Base-by-base conservation (phyloP, 495 filamentous ascomycete species). In the Viridothelium virens region DNA sequence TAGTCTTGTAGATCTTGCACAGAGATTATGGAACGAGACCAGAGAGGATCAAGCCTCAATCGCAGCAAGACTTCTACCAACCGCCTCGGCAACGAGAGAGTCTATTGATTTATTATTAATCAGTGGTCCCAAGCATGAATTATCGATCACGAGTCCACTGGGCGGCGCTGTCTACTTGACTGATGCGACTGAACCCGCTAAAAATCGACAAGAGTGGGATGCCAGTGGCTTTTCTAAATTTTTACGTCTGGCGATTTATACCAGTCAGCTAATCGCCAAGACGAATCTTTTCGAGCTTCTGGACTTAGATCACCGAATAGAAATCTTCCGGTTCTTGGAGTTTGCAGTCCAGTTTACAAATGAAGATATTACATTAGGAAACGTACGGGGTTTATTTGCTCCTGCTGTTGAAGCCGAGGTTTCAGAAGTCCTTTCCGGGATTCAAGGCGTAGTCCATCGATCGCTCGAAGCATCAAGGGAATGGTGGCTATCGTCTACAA, bases 201-300 rank as follows among this genome's bases (percentile, higher is more conserved):
- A 10, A 36, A 31, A 14, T 37, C n/a, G 25, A 34, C 46, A n/a
- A 62, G 48, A 61, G 72, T 56, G 86, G 48, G 92, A 97, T 76
- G 76, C 78, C 2, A 80, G 80, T 62, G 90, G 89, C 1, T 85
- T 84, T 31, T 91, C 91, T 1, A 78, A 83, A 63, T 85, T 90
- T 18, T 83, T 92, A 38, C 81, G 94, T 62, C 86, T 95, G 78
- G 84, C 87, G 18, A 75, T 84, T 53, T 96, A 89, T 74, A 82
- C 83, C 0, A 77, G 80, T 14, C 81, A 79, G 62, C 70, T 92
- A 12, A 66, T 93, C 14, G 74, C 70, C 0, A 70, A 66, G 5
- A 70, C 66, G 2, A 70, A 73, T 25, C 18, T 71, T 6, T 69
- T 71, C 34, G 61, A 65, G 3, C 65, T 14, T 44, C 65, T 72